Base-by-base conservation (phyloP, 495 filamentous ascomycete genomes). In the Neurospora sp. region DNA sequence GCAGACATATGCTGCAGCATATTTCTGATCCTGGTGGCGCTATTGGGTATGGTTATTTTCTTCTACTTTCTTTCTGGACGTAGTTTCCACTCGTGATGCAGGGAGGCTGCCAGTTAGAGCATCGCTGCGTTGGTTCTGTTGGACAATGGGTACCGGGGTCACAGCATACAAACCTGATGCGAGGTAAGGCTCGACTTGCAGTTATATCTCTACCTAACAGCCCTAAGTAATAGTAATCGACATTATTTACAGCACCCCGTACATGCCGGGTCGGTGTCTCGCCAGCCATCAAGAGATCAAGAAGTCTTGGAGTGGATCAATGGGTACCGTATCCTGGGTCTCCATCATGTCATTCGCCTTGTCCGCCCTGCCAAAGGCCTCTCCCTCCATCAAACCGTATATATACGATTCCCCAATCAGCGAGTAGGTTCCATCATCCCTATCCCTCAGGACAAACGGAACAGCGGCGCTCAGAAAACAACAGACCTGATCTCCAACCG, bases 351-450 rank as follows among this genome's bases (percentile, higher is more conserved):
- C 5, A 7, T 31, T 16, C 5, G 6, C 27, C 12, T 53, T 53
- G 22, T 71, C 69, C 20, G 39, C 20, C 3, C 27, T 40, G n/a
- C 16, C 71, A 69, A 72, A 40, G 0, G 48, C 71, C 35, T 72
- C 71, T 14, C 38, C 71, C 3, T 68, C 71, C 71, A 72, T 72
- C 46, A 72, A 16, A 5, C 48, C 71, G 27, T 68, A 72, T n/a
- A 72, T 39, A 40, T 68, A 68, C 27, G 38, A 69, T 42, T 72
- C 20, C 71, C 71, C 38, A 18, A 42, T 27, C 11, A 42, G 7
- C n/a, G 11, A 9, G 22, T 37, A 68, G 16, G 22, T 40, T 20
- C 46, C 46, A 20, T 68, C n/a, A 12, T 40, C 48, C 18, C 18
- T 16, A 8, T 38, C 3, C 46, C 71, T 72, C 70, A 66, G 10